A percentile compares a stretch with the other conserved stretches of the same genome.
phyloP scores from a whole-genome alignment of 805 yeast genomes.

The Schwanniomyces yamadae region DNA sequence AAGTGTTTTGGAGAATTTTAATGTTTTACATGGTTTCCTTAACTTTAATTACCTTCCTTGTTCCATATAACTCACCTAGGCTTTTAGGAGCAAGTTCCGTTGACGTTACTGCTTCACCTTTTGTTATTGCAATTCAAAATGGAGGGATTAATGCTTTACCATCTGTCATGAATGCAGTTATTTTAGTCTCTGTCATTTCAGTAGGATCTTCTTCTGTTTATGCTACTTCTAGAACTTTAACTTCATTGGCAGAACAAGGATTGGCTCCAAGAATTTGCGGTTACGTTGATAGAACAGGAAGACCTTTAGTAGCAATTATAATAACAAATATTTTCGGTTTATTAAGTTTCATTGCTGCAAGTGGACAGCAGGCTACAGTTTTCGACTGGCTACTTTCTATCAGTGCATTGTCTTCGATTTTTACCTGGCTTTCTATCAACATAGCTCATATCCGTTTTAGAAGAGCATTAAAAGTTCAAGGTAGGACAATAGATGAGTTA shows the following conservation, averaged over 20 bases:
- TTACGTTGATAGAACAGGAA: conserved; percentile 73
- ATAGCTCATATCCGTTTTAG: conserved; percentile 41
- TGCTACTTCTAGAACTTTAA: conserved; percentile 67
- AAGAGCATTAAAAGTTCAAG: conserved; percentile 32
- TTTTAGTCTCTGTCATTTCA: conserved; percentile 64
- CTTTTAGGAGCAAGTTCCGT: conserved; percentile 49
- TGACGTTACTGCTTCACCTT: conserved; percentile 69
- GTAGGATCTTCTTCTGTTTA: conserved; percentile 74
- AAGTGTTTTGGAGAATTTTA: conserved; percentile 79
- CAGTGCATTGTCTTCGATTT: conserved; percentile 41
- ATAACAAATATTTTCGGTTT: conserved; percentile 56
- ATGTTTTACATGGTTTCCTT: conserved; percentile 63
- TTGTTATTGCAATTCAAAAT: conserved; percentile 66
- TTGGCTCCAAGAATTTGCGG: conserved; percentile 60
- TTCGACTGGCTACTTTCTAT: conserved; percentile 42
- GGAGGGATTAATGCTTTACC: conserved; percentile 70
- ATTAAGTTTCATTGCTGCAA: conserved; percentile 52
- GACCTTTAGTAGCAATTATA: conserved; percentile 70
- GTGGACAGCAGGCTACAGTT: conserved; percentile 38
- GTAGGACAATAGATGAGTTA: conserved; percentile 36
- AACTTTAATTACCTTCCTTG: conserved; percentile 61
- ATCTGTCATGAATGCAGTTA: conserved; percentile 67
- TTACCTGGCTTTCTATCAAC: conserved; percentile 42
- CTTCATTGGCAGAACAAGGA: conserved; percentile 65
- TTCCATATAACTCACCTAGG: conserved; percentile 58